These are phyloP conservation scores for Epichloe scottii DNA, from an alignment of 2,329 filamentous ascomycete species.

Conservation along the genomic window DNA sequence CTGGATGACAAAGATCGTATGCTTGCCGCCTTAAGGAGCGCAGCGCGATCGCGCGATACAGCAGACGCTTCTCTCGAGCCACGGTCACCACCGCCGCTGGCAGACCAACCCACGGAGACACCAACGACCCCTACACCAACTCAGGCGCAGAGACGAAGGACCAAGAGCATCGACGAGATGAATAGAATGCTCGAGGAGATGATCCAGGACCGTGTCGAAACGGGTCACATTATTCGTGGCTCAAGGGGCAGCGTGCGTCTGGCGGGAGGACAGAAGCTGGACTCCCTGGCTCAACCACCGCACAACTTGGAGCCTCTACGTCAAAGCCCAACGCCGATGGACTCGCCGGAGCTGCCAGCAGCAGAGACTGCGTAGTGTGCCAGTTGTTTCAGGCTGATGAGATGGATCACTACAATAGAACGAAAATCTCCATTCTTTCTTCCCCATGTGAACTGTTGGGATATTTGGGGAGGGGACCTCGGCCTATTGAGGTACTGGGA, in stretches of 20 bases:
- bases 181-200: slow-evolving; percentile 90
- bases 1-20: slow-evolving; percentile 94
- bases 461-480: not conserved
- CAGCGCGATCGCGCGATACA: slow-evolving; percentile 72
- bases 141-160: slow-evolving; percentile 34
- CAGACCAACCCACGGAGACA: slow-evolving; percentile 7
- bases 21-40: slow-evolving; percentile 73
- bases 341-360: slow-evolving; percentile 12
- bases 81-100: slow-evolving; percentile 15
- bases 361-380: slow-evolving; percentile 14
- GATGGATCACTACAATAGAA: not conserved
- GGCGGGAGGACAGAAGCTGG: slow-evolving; percentile 31
- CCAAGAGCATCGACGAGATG: slow-evolving; percentile 78
- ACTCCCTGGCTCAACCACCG: slow-evolving; percentile 20
- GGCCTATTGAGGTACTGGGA: slow-evolving; percentile 2
- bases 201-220: slow-evolving; percentile 80
- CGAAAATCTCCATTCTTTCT: no score
- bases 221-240: slow-evolving; percentile 56
- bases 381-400: not conserved
- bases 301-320: slow-evolving; percentile 27
- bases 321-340: slow-evolving; percentile 21
- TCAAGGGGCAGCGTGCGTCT: slow-evolving; percentile 54
- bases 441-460: no score
- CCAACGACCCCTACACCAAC: slow-evolving; percentile 13
- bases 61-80: slow-evolving; percentile 44